Conservation (phyloP, 345 rosid species). For the Salix viminalis region DNA sequence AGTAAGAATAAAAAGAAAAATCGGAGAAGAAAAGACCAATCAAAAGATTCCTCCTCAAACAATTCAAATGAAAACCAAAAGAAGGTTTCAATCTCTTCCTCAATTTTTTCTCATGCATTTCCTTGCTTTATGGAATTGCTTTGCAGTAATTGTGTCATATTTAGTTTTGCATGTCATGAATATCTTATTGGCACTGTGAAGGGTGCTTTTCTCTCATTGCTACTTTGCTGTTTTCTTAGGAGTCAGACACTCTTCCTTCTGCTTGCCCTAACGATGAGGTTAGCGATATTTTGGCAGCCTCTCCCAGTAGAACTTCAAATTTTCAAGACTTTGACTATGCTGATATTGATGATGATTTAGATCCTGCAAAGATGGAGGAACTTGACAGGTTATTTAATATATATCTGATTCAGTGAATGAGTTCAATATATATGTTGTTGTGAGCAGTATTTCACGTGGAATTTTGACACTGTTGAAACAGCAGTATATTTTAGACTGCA, state of each 20-base stretch:
- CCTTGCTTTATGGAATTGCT: neutral
- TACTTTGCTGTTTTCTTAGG: constrained; percentile 35
- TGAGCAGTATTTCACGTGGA: neutral
- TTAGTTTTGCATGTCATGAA: neutral
- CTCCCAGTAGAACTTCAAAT: constrained; percentile 38
- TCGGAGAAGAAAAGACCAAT: constrained; percentile 56
- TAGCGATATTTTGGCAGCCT: constrained; percentile 32
- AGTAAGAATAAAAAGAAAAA: constrained; percentile 67
- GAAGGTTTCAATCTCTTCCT: constrained; percentile 36
- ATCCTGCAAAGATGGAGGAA: constrained; percentile 76
- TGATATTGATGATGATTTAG: constrained; percentile 70
- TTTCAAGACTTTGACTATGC: constrained; percentile 52
- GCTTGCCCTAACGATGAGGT: constrained; percentile 31
- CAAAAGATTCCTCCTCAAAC: constrained; percentile 36
- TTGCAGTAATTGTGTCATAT: neutral
- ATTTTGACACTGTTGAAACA: constrained; percentile 1
- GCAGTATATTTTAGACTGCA: neutral
- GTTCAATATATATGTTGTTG: neutral
- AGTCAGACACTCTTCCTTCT: constrained; percentile 29
- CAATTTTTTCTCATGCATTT: neutral
- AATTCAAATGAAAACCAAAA: constrained; percentile 33
- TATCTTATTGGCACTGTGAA: neutral
- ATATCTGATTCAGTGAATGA: neutral
- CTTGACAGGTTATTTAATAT: constrained; percentile 56
- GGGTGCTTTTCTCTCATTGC: neutral